A percentile compares a stretch with the other conserved stretches of the same genome.
phyloP scores from a whole-genome alignment of 2,329 filamentous ascomycete genomes.

The Elsinoe fawcettii region DNA sequence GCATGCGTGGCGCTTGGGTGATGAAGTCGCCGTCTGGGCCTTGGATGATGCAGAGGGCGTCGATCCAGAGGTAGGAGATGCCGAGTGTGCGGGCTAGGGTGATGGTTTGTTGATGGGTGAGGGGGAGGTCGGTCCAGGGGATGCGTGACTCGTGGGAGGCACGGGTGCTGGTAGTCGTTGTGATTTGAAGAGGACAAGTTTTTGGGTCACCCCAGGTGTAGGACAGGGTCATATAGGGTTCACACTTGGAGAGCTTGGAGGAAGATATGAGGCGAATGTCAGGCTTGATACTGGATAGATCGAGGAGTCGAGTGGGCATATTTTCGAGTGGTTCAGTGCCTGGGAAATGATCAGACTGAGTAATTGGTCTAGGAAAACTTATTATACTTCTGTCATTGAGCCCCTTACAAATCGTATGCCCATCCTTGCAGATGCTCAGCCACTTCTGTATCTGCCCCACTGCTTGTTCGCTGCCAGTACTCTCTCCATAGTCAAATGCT shows the following conservation, averaged over 20 bases:
- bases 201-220: neutral
- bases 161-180: too few relatives aligned
- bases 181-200: too few relatives aligned
- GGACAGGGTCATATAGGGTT: neutral
- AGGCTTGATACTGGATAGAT: neutral
- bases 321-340: too few relatives aligned
- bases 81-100: constrained; percentile 1
- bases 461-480: too few relatives aligned
- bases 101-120: neutral
- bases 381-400: too few relatives aligned
- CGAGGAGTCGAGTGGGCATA: neutral
- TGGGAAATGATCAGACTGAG: too few relatives aligned
- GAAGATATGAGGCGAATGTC: neutral
- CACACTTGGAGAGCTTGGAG: neutral
- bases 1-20: constrained; percentile 17
- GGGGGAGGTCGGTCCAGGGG: neutral
- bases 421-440: too few relatives aligned
- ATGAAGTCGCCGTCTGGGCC: constrained; percentile 18
- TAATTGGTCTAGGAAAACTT: too few relatives aligned
- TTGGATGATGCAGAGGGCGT: constrained; percentile 19
- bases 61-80: constrained; percentile 19
- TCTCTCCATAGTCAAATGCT: too few relatives aligned
- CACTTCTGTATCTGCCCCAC: too few relatives aligned
- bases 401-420: too few relatives aligned
- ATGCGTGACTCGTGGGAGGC: neutral